Conservation (phyloP, 805 yeast species). For the Saccharomyces kudriavzevii region DNA sequence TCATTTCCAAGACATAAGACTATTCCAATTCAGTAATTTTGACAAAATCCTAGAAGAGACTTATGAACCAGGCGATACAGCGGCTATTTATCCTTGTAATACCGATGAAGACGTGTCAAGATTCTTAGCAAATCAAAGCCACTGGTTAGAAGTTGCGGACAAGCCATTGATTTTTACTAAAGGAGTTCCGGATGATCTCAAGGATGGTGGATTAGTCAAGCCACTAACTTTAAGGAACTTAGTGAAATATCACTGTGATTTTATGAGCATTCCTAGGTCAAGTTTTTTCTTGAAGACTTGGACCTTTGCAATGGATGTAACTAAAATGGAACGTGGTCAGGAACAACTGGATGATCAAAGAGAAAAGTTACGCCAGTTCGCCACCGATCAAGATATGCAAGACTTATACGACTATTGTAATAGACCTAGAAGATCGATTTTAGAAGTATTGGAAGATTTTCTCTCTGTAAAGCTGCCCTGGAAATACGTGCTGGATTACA, state of each 20-base stretch:
- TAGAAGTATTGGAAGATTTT: slow-evolving; percentile 81
- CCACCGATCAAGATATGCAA: slow-evolving; percentile 62
- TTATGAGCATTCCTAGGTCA: slow-evolving; percentile 74
- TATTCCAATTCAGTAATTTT: slow-evolving; percentile 37
- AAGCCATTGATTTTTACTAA: slow-evolving; percentile 30
- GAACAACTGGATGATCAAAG: slow-evolving; percentile 48
- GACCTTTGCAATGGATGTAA: slow-evolving; percentile 60
- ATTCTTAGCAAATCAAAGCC: slow-evolving; percentile 54
- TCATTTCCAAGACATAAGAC: slow-evolving; percentile 89
- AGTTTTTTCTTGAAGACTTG: slow-evolving; percentile 67
- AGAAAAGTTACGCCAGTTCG: slow-evolving; percentile 70
- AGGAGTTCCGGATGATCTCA: slow-evolving; percentile 17
- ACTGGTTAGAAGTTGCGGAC: slow-evolving; percentile 70
- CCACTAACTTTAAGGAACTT: slow-evolving; percentile 64
- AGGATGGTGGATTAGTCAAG: slow-evolving; percentile 55
- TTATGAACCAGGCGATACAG: slow-evolving; percentile 74
- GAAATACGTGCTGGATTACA: slow-evolving; percentile 62
- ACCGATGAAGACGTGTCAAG: slow-evolving; percentile 52
- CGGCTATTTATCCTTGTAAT: slow-evolving; percentile 70
- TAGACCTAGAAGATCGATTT: slow-evolving; percentile 78
- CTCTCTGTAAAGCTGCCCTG: slow-evolving; percentile 67
- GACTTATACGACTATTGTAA: slow-evolving; percentile 87
- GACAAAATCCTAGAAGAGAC: slow-evolving; percentile 15
- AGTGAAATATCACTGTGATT: slow-evolving; percentile 72
- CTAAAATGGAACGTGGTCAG: slow-evolving; percentile 21